phyloP scores from a whole-genome alignment of 1,284 basidiomycete genomes.

The Puccinia hordei region DNA sequence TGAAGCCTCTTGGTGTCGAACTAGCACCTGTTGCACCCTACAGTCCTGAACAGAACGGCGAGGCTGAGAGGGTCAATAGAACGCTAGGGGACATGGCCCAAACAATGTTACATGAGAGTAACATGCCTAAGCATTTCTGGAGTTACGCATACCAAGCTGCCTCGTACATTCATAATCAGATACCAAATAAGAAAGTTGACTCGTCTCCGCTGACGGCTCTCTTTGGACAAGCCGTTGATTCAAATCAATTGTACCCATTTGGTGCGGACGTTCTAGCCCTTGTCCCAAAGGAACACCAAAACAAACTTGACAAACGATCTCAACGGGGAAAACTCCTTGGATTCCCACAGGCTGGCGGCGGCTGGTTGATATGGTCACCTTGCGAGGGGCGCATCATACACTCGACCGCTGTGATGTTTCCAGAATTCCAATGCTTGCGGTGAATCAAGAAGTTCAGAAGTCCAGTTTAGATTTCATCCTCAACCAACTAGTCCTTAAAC shows the following conservation, averaged over 20 bases:
- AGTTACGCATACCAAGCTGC: background rate
- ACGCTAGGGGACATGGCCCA: constrained; percentile 18
- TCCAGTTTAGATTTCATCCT: background rate
- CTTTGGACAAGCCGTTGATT: too few relatives aligned
- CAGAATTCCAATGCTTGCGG: background rate
- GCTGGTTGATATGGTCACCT: background rate
- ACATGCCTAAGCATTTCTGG: background rate
- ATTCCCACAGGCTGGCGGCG: too few relatives aligned
- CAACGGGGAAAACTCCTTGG: too few relatives aligned
- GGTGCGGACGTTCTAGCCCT: too few relatives aligned
- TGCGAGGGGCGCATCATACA: background rate
- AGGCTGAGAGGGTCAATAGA: constrained; percentile 14
- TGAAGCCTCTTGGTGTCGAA: background rate
- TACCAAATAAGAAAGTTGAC: background rate
- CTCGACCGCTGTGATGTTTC: background rate
- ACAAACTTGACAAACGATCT: too few relatives aligned
- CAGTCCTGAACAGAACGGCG: constrained; percentile 22
- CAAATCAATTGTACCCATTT: too few relatives aligned
- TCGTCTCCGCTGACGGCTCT: too few relatives aligned
- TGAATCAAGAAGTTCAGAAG: background rate
- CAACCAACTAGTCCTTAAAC: background rate
- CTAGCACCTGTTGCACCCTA: background rate
- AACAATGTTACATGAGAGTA: constrained; percentile 1
- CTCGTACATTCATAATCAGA: background rate
- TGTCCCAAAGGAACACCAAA: too few relatives aligned